Conservation (phyloP, 306 rosid species). For the Neltuma alba region DNA sequence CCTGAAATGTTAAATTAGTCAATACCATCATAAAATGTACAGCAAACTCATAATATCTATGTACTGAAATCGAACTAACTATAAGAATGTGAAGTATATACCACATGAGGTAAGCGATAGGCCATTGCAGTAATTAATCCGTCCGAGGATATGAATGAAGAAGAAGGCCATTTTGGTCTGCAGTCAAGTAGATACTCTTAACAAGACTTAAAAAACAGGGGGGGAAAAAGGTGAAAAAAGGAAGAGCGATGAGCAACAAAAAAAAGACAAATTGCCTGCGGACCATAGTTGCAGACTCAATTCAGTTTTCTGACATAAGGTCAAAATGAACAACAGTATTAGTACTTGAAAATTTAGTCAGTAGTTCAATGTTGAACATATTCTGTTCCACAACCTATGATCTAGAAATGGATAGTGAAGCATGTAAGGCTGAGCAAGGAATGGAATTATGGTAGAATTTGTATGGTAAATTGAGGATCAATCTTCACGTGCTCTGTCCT, state of each 20-base stretch:
- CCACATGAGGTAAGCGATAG: slow-evolving; percentile 98
- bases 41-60: slow-evolving; percentile 24
- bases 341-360: background rate
- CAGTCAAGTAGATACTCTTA: slow-evolving; percentile 31
- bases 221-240: too few species aligned
- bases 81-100: slow-evolving; percentile 44
- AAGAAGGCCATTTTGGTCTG: slow-evolving; percentile 99
- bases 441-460: background rate
- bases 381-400: background rate
- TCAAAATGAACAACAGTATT: background rate
- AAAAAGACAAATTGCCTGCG: background rate
- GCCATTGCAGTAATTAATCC: slow-evolving; percentile 99
- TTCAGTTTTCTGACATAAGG: background rate
- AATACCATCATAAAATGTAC: slow-evolving; percentile 40
- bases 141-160: slow-evolving; percentile 86
- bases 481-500: background rate
- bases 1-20: slow-evolving; percentile 62
- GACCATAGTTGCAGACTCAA: slow-evolving; percentile 22
- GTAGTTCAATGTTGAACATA: background rate
- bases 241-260: background rate
- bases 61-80: slow-evolving; percentile 27
- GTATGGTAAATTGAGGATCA: background rate
- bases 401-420: background rate
- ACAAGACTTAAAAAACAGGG: slow-evolving; percentile 32
- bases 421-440: background rate